Conservation (phyloP, 1,284 basidiomycete species). For the Vanrija sp. region DNA sequence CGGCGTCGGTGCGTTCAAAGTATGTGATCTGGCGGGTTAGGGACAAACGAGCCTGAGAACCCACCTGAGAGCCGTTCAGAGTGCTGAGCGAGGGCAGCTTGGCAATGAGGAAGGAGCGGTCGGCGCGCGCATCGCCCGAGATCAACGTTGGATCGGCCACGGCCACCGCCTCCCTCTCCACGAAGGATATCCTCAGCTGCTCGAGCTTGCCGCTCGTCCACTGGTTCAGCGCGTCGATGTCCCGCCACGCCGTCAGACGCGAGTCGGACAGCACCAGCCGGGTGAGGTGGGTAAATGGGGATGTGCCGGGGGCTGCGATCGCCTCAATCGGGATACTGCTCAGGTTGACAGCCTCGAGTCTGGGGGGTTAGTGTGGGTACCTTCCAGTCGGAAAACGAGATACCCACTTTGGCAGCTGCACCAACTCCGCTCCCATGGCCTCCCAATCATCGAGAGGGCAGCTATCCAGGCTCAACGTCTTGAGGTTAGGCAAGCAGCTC, state of each 20-base stretch:
- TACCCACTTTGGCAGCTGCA: conserved; percentile 55
- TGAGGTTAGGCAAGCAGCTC: conserved; percentile 44
- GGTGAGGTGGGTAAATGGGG: conserved; percentile 54
- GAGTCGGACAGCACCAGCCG: conserved; percentile 52
- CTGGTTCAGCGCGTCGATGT: conserved; percentile 63
- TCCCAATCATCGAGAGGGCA: conserved; percentile 65
- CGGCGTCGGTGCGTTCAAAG: conserved; percentile 76
- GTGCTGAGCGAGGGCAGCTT: conserved; percentile 60
- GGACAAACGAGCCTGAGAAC: conserved; percentile 38
- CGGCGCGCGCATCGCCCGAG: conserved; percentile 49
- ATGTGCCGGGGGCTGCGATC: conserved; percentile 51
- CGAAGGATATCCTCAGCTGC: conserved; percentile 10
- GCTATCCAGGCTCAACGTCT: conserved; percentile 67
- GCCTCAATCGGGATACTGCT: conserved; percentile 59
- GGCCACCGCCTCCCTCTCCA: conserved; percentile 50
- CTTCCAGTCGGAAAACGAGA: not conserved
- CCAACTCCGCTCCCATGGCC: conserved; percentile 54
- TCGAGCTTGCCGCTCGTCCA: conserved; percentile 13
- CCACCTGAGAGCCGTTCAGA: conserved; percentile 55
- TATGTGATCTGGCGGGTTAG: conserved; percentile 60
- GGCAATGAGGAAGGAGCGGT: conserved; percentile 63
- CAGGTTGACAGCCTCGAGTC: conserved; percentile 63
- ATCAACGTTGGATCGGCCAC: conserved; percentile 39
- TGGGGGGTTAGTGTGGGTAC: not conserved
- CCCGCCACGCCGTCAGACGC: conserved; percentile 59